Evolutionary conservation across 768 basidiomycete species (phyloP).

Genomic region (Cystoderma amianthinum): DNA sequence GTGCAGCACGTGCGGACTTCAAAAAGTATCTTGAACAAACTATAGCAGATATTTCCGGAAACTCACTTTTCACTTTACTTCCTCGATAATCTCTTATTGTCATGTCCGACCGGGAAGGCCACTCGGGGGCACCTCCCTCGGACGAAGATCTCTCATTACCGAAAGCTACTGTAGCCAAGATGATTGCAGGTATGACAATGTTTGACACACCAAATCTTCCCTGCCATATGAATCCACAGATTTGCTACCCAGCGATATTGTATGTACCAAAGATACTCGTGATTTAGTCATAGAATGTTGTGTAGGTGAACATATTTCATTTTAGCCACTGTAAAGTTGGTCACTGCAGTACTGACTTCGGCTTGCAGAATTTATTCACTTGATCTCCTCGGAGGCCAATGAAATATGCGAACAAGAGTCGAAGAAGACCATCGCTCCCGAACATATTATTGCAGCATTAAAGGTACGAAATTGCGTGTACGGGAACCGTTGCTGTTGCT

Average conservation of each 20-base stretch:
- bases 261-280: slow-evolving; percentile 92
- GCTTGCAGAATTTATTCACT: slow-evolving; percentile 88
- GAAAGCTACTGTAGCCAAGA: slow-evolving; percentile 96
- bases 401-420: slow-evolving; percentile 97
- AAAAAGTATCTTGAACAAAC: slow-evolving; percentile 11
- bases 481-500: not conserved
- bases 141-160: slow-evolving; percentile 95
- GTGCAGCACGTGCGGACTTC: slow-evolving; percentile 36
- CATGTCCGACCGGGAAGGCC: slow-evolving; percentile 93
- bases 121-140: slow-evolving; percentile 49
- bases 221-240: slow-evolving; percentile 45
- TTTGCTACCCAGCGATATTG: slow-evolving; percentile 78
- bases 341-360: not conserved
- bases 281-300: slow-evolving; percentile 98
- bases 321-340: not conserved
- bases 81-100: not conserved
- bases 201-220: slow-evolving; percentile 5
- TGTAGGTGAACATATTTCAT: slow-evolving; percentile 74
- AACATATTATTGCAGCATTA: slow-evolving; percentile 89
- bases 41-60: not conserved
- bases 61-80: slow-evolving; percentile 1
- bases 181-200: slow-evolving; percentile 82
- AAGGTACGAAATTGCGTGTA: slow-evolving; percentile 45
- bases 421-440: slow-evolving; percentile 98
- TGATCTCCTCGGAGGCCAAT: slow-evolving; percentile 96